phyloP scores from a whole-genome alignment of 2,329 filamentous ascomycete species.

The Scorias spongiosa region DNA sequence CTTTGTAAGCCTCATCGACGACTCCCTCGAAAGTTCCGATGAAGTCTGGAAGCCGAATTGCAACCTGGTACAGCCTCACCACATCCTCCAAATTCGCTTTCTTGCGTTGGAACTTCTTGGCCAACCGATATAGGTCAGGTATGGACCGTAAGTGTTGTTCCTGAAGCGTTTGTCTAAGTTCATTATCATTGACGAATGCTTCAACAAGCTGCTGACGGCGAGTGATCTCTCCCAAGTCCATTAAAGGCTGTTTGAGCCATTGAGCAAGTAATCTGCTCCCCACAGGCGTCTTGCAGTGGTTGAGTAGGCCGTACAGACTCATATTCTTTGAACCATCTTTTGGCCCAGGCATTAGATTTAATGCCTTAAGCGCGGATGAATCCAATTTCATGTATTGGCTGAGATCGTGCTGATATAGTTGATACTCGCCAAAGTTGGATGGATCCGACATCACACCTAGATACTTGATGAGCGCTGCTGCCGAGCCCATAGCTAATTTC shows the following conservation, averaged over 20 bases:
- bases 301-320: constrained; percentile 86
- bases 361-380: constrained; percentile 77
- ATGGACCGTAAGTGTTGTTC: constrained; percentile 88
- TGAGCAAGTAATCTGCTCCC: constrained; percentile 82
- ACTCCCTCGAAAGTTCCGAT: constrained; percentile 78
- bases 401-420: constrained; percentile 91
- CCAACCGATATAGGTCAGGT: constrained; percentile 81
- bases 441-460: constrained; percentile 77
- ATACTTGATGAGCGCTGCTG: constrained; percentile 87
- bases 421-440: constrained; percentile 93
- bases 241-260: constrained; percentile 94
- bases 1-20: constrained; percentile 88
- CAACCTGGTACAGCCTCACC: constrained; percentile 84
- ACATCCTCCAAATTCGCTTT: constrained; percentile 90
- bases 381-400: constrained; percentile 98
- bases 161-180: constrained; percentile 88
- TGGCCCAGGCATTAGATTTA: constrained; percentile 93
- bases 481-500: constrained; percentile 91
- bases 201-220: constrained; percentile 87
- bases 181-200: constrained; percentile 84
- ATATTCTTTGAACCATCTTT: constrained; percentile 93
- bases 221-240: constrained; percentile 80
- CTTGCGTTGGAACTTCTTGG: constrained; percentile 87
- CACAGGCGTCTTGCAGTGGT: constrained; percentile 93
- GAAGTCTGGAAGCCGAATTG: constrained; percentile 82